Percentiles rank a stretch among this genome's conserved stretches.
Evolutionary conservation across 495 filamentous ascomycete species (phyloP).

Genomic region (Talaromyces proteolyticus): DNA sequence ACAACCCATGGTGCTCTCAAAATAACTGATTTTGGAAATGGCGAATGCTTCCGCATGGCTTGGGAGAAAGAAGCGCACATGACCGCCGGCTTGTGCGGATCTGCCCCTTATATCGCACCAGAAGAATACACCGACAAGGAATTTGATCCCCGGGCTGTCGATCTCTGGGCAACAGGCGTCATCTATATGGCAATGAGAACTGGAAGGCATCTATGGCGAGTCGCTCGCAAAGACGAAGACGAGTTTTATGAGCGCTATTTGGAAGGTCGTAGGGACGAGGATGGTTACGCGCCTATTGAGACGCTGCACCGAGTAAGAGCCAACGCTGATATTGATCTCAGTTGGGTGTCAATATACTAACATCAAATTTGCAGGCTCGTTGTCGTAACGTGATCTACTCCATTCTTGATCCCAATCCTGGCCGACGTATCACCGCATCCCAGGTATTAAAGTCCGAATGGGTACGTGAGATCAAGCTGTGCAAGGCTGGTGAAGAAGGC

Average conservation of each 20-base stretch:
- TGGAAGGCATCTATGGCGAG: conserved; percentile 90
- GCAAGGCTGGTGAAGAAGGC: conserved; percentile 93
- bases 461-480: conserved; percentile 94
- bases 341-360: no score
- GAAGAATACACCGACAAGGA: conserved; percentile 94
- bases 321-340: no score
- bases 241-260: conserved; percentile 95
- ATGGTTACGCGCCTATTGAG: conserved; percentile 94
- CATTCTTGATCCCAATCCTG: conserved; percentile 88
- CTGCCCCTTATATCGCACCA: conserved; percentile 94
- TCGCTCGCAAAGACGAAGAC: conserved; percentile 91
- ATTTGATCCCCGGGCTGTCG: conserved; percentile 94
- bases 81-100: conserved; percentile 94
- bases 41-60: conserved; percentile 99
- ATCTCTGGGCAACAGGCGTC: conserved; percentile 96
- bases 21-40: conserved; percentile 98
- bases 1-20: conserved; percentile 94
- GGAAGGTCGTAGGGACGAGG: conserved; percentile 84
- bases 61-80: conserved; percentile 98
- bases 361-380: conserved; percentile 58
- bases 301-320: conserved; percentile 89
- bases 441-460: conserved; percentile 98
- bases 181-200: conserved; percentile 99
- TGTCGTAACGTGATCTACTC: conserved; percentile 99
- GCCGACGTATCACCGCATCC: conserved; percentile 86